Base-by-base conservation (phyloP, 106 monocot genomes). In the Gastrodia elata region DNA sequence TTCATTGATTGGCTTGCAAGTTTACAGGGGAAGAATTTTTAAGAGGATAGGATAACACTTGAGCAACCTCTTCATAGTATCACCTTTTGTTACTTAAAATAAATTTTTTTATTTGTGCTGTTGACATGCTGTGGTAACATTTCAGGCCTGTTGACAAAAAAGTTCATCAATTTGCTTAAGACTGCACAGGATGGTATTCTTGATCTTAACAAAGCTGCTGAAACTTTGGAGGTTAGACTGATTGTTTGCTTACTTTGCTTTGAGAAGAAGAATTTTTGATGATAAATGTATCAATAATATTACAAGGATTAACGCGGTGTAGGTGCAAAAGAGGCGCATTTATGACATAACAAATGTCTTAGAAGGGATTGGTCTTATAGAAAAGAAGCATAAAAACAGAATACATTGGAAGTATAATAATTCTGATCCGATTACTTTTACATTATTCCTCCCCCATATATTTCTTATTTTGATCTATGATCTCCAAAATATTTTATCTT, bases 341-440 rank as follows among this genome's bases (percentile, higher is more conserved):
- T 90, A 90, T 84, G 90, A 90, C 36, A 90, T 90, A 42, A 90
- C 90, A 68, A 90, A 87, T 80, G 90, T 90, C 22, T 84, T 90
- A 43, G 90, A 90, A 82, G 90, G 90, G 68, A 84, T 84, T 75
- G 90, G 87, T 35, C 64, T 90, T 58, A 90, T 90, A 68, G 90
- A 90, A 77, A 90, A 90, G 84, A 84, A 77, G 74, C 77, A 84
- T 26, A 90, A 90, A 67, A 90, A 90, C 71, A 74, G 74, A 72
- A 82, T 90, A 56, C 77, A 77, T 22, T 86, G 87, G 90, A 90
- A 84, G 90, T 90, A 61, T 61, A 90, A 90, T 77, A 28, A 72
- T 44, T 26, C 39, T 52, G 41, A 15, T 9, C 8, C 7, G 26
- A 65, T 71, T 68, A 38, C 38, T 38, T 18, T 56, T 32, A 15